Evolutionary conservation across 768 basidiomycete species (phyloP).

Genomic region (Paxillus rubicundulus): DNA sequence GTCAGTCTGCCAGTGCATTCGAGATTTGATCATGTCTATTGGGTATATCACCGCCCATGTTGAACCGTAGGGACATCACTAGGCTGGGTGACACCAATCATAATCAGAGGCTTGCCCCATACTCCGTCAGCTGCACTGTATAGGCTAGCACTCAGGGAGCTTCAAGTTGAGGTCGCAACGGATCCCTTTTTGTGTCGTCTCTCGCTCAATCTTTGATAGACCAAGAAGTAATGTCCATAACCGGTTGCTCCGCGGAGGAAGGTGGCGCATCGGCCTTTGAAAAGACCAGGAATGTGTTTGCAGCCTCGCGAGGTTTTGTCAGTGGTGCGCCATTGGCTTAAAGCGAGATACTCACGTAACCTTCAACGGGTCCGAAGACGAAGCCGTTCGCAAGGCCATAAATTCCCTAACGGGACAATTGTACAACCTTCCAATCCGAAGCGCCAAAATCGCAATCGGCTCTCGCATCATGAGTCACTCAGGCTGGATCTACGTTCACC

Average conservation of each 20-base stretch:
- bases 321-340: neutral
- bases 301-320: slow-evolving; percentile 51
- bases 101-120: slow-evolving; percentile 57
- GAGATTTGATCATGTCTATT: slow-evolving; percentile 93
- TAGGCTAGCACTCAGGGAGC: slow-evolving; percentile 70
- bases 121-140: slow-evolving; percentile 93
- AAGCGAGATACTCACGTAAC: slow-evolving; percentile 42
- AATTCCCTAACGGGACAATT: no score
- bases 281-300: slow-evolving; percentile 89
- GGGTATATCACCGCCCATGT: slow-evolving; percentile 94
- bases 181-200: slow-evolving; percentile 73
- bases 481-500: no score
- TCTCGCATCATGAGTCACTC: no score
- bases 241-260: slow-evolving; percentile 79
- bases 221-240: slow-evolving; percentile 87
- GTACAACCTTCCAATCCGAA: no score
- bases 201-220: slow-evolving; percentile 88
- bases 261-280: slow-evolving; percentile 91
- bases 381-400: slow-evolving; percentile 82
- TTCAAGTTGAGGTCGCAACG: slow-evolving; percentile 77
- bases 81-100: slow-evolving; percentile 3
- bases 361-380: slow-evolving; percentile 95
- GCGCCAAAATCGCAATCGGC: no score
- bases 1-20: slow-evolving; percentile 97
- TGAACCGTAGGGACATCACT: slow-evolving; percentile 45